These are phyloP conservation scores for Mortierella sp. DNA, from an alignment of 371 early-diverging fungal genomes.

Conservation along the genomic window DNA sequence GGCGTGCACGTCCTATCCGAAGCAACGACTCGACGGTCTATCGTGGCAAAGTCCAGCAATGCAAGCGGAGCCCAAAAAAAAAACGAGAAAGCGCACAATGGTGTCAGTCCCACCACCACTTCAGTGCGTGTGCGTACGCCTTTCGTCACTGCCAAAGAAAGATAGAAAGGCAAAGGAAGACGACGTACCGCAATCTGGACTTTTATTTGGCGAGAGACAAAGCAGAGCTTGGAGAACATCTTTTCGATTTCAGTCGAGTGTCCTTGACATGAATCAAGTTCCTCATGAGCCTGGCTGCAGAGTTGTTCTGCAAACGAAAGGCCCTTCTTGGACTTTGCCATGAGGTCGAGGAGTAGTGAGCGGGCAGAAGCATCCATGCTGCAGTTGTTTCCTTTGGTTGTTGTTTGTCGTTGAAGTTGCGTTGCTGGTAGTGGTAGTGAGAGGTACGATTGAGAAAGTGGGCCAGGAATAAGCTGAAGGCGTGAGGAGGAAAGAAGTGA, in stretches of 20 bases:
- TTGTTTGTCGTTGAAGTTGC: not conserved
- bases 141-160: not conserved
- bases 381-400: not conserved
- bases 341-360: slow-evolving; percentile 46
- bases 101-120: not conserved
- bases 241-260: slow-evolving; percentile 53
- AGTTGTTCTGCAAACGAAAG: slow-evolving; percentile 50
- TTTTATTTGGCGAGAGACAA: slow-evolving; percentile 53
- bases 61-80: not conserved
- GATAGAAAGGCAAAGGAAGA: not conserved
- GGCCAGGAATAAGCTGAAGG: no score
- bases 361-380: slow-evolving; percentile 46
- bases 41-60: not conserved
- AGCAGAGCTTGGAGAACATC: slow-evolving; percentile 54
- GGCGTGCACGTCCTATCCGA: slow-evolving; percentile 38
- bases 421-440: not conserved
- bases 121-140: not conserved
- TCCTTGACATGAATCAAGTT: slow-evolving; percentile 46
- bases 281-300: slow-evolving; percentile 50
- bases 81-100: not conserved
- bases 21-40: slow-evolving; percentile 48
- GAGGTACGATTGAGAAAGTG: not conserved
- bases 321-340: slow-evolving; percentile 55
- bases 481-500: not conserved
- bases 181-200: slow-evolving; percentile 38